Base-by-base conservation (phyloP, 306 rosid species). In the Nissolia schottii region DNA sequence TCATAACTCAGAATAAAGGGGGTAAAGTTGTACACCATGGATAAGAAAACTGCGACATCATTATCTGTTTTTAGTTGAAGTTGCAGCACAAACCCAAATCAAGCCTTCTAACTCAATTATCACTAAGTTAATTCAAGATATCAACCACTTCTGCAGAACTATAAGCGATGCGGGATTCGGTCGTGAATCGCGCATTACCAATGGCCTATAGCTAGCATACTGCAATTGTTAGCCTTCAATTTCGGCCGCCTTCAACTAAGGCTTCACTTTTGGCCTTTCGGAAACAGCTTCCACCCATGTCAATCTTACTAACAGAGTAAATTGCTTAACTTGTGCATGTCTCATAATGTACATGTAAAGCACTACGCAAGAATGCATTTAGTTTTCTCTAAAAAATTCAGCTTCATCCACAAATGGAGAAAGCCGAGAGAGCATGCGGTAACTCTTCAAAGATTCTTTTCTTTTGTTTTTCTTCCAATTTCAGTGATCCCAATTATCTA, bases 281-380 rank as follows among this genome's bases (percentile, higher is more conserved):
- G 41, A 14, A 59, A 32, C 46, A 48, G 18, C 69, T 60, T 71
- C 60, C 43, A 40, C 12, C 27, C 2, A 20, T 28, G 57, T 57
- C 58, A 19, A 7, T 16, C 67, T 32, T 19, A 10, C 59, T 11
- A 66, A 14, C 14, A 56, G 12, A 34, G 29, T 2, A 24, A 43
- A 43, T 19, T 71, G 38, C 70, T 57, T 48, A 9, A 48, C 70
- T 60, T 45, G 45, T 40, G 2, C 60, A 51, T 1, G 27, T 34
- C 71, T 77, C 71, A 60, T 41, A 71, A 31, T 50, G 37, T 49
- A 69, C 65, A 40, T 37, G 4, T 37, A 7, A 59, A 35, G 58
- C 58, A 49, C 57, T 0, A 31, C 27, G 22, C 37, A 35, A 48
- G 32, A 76, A 68, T 25, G 38, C 71, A 14, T 60, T 68, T 46